A percentile compares a stretch with the other conserved stretches of the same genome.
Evolutionary conservation across 2,329 filamentous ascomycete species (phyloP).

Genomic region (Alternaria triticina): DNA sequence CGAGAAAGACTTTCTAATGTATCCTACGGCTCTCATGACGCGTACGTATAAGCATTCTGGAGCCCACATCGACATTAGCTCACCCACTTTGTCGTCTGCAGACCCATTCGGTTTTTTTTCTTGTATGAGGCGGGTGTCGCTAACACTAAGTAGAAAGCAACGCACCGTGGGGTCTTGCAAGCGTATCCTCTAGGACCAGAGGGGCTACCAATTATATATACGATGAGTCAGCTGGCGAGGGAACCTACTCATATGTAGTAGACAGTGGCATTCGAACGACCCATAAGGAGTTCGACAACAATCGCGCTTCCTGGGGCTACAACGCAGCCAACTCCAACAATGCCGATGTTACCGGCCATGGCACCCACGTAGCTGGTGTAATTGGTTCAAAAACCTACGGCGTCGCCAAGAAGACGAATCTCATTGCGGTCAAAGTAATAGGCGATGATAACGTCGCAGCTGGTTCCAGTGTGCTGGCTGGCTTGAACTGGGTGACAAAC

Average conservation of each 20-base stretch:
- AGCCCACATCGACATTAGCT: background rate
- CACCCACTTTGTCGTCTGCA: background rate
- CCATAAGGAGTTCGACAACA: constrained; percentile 51
- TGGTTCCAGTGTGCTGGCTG: constrained; percentile 30
- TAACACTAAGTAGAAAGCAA: constrained; percentile 18
- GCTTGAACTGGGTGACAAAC: constrained; percentile 42
- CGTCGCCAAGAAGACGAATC: constrained; percentile 40
- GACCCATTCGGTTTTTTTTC: background rate
- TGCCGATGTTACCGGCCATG: constrained; percentile 39
- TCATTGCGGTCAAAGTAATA: constrained; percentile 48
- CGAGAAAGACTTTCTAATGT: constrained; percentile 38
- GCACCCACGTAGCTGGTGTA: constrained; percentile 43
- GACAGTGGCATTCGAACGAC: constrained; percentile 67
- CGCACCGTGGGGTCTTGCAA: constrained; percentile 38
- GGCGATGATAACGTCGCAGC: constrained; percentile 14
- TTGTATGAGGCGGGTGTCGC: background rate
- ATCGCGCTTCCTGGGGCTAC: constrained; percentile 35
- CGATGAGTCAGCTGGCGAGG: constrained; percentile 27
- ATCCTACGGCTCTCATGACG: constrained; percentile 22
- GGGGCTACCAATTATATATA: constrained; percentile 33
- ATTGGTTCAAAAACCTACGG: constrained; percentile 39
- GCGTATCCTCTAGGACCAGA: constrained; percentile 31
- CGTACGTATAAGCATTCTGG: constrained; percentile 14
- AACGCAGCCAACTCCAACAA: constrained; percentile 31
- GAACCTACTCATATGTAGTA: constrained; percentile 58